Base-by-base conservation (phyloP, 1,139 yeast species). In the Debaryomyces coudertii region DNA sequence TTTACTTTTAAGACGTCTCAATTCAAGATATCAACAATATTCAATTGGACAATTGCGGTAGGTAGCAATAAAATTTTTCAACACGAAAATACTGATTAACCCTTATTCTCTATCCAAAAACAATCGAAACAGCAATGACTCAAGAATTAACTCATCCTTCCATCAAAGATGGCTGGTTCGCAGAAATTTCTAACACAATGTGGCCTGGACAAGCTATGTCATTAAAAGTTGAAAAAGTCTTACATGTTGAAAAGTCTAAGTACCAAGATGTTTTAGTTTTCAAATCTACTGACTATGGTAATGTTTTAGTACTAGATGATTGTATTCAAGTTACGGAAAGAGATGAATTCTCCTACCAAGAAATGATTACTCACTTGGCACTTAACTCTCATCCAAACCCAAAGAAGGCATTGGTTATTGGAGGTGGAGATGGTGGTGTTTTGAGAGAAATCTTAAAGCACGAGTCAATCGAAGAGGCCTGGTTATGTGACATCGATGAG, bases 341-440 rank as follows among this genome's bases (percentile, higher is more conserved):
- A 62, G 97, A 90, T 64, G 97, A 90, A 71, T 90, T 89, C 68
- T 82, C 96, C 44, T 89, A 89, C 75, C 97, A 90, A 73, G 97
- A 90, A 69, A 89, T 90, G 96, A 90, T 90, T 66, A 73, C 96
- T 36, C 97, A 90, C 69, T 76, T 90, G 61, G 95, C 96, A 11
- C 63, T 90, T 70, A 87, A 87, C 80, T 82, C 95, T 38, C 97
- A 90, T 72, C 90, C 95, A 50, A 80, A 85, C 71, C 97, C 97
- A 45, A 87, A 87, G 76, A 83, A 79, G 63, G 97, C 93, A 27
- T 76, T 90, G 52, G 96, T 90, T 48, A 85, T 90, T 63, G 97
- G 97, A 48, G 97, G 97, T 54, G 97, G 97, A 58, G 97, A 90
- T 63, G 97, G 97, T 58, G 97, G 97, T 66, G 97, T 90, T 47